Evolutionary conservation across 306 rosid species (phyloP).

Genomic region (Comarum palustre): DNA sequence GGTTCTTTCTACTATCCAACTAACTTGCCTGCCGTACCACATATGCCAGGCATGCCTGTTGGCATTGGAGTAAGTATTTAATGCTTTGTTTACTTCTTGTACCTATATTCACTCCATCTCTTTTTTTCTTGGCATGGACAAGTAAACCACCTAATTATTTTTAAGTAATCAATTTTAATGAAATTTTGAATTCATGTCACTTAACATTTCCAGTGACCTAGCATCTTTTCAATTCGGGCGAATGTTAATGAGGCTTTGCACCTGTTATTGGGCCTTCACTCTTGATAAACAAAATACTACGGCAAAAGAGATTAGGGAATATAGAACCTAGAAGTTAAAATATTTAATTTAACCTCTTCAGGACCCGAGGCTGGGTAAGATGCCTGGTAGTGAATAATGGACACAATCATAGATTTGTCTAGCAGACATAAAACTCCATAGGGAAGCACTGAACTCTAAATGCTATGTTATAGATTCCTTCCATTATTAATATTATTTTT

Average conservation of each 20-base stretch:
- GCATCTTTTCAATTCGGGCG: not conserved
- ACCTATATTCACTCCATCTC: not conserved
- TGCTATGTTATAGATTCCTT: no score
- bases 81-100: not conserved
- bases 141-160: not conserved
- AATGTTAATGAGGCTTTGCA: not conserved
- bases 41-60: conserved; percentile 71
- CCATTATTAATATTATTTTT: not conserved
- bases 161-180: not conserved
- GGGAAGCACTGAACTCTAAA: not conserved
- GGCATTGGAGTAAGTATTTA: conserved; percentile 73
- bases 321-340: not conserved
- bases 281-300: not conserved
- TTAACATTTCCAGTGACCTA: not conserved
- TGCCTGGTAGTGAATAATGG: not conserved
- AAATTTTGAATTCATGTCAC: not conserved
- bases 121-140: not conserved
- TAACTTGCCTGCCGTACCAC: conserved; percentile 54
- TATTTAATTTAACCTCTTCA: not conserved
- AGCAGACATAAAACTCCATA: not conserved
- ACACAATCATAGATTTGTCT: not conserved
- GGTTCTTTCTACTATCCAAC: conserved; percentile 71
- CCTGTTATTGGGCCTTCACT: not conserved
- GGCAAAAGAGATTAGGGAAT: not conserved
- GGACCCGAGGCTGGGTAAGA: not conserved